phyloP scores from a whole-genome alignment of 2,329 filamentous ascomycete genomes.

The Aspergillus floridensis region DNA sequence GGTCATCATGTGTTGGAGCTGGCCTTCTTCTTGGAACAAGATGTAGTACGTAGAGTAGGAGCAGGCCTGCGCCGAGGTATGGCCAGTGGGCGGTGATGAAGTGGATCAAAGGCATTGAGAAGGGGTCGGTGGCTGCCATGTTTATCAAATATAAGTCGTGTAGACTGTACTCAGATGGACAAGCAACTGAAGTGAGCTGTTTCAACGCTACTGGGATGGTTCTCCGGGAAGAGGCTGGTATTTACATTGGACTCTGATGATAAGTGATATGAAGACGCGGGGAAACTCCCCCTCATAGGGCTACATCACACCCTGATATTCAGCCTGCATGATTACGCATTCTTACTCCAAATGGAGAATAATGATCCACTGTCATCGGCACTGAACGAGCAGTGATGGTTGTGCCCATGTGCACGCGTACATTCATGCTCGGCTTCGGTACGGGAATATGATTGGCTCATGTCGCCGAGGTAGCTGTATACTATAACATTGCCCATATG shows the following conservation, averaged over 20 bases:
- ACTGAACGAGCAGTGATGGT: background rate
- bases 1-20: no score
- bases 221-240: no score
- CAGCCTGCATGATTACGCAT: background rate
- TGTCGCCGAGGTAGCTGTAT: background rate
- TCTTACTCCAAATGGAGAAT: background rate
- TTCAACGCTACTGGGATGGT: no score
- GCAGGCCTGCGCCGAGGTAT: background rate
- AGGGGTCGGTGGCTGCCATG: background rate
- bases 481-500: no score
- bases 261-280: background rate
- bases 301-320: background rate
- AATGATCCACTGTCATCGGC: background rate
- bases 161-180: background rate
- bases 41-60: background rate
- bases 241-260: background rate
- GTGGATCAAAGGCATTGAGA: background rate
- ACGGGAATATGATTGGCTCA: background rate
- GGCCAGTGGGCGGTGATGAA: background rate
- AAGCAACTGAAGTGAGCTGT: no score
- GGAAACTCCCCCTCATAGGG: background rate
- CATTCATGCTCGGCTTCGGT: background rate
- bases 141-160: background rate
- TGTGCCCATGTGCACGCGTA: background rate
- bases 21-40: no score